Evolutionary conservation across 2,329 filamentous ascomycete genomes (phyloP), one percentile per base, ranked within the genome.

Genomic region (Fusarium oxysporum): DNA sequence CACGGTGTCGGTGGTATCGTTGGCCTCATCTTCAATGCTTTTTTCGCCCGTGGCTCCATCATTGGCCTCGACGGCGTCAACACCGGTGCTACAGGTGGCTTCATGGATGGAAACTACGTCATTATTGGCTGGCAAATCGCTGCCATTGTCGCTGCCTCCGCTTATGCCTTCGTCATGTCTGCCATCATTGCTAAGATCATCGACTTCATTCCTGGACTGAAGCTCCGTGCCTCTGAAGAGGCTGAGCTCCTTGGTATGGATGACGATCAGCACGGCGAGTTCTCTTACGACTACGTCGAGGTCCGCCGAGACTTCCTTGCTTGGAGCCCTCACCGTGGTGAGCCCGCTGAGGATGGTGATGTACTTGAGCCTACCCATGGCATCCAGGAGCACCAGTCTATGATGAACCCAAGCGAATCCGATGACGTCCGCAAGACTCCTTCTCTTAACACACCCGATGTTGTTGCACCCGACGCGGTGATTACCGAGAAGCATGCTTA

Each of bases 271-370:
- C 92, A 96, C 76, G 93, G 93, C 82, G 93, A 96, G 83, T 96
- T 96, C 80, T 93, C 93, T 17, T 96, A 96, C 86, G 93, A 96
- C 82, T 96, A 96, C 81, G 93, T 96, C 74, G 93, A 96, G 87
- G 93, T 96, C 66, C 92, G 93, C 79, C 91, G 93, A 78, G 93
- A 96, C 83, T 96, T 95, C 86, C 89, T 96, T 43, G 93, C 93
- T 66, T 96, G 93, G 93, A 95, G 92, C 35, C 93, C 93, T 2
- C 90, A 92, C 38, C 92, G 92, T 78, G 86, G 85, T 69, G 90
- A 93, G 75, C 92, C 90, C 32, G 86, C 87, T 55, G 82, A 86
- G 65, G 84, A 88, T 70, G 89, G 90, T 68, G 86, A 88, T 77
- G 83, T 87, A 37, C 84, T 92, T 59, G 81, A 81, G 75, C 92